These are phyloP conservation scores for Casuarina equisetifolia DNA, from an alignment of 306 rosid species.

Conservation along the genomic window DNA sequence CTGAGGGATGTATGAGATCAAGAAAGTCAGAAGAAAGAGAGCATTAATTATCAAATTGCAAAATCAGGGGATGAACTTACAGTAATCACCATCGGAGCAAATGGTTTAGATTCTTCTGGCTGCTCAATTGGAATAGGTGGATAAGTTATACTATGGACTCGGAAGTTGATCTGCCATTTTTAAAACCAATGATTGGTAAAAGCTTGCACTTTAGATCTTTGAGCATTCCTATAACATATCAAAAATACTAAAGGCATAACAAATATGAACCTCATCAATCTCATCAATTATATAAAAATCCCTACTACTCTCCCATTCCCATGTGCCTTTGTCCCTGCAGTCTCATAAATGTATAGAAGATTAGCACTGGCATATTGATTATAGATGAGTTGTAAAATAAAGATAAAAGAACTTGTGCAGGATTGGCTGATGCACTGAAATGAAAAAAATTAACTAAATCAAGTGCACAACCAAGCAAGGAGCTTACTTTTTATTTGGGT, in stretches of 20 bases:
- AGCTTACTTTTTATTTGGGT: constrained; percentile 47
- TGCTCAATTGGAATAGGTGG: constrained; percentile 70
- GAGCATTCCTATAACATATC: constrained; percentile 14
- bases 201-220: constrained; percentile 4
- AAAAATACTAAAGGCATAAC: constrained; percentile 4
- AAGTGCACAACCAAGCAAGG: constrained; percentile 6
- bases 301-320: constrained; percentile 59
- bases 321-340: constrained; percentile 52
- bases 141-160: constrained; percentile 55
- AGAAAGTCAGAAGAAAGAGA: background rate
- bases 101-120: constrained; percentile 67
- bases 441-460: constrained; percentile 1
- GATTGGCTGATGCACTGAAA: constrained; percentile 3
- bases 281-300: constrained; percentile 39
- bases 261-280: constrained; percentile 52
- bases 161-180: constrained; percentile 55
- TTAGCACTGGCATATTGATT: constrained; percentile 9
- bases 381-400: background rate
- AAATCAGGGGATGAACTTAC: constrained; percentile 43
- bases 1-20: background rate
- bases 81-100: constrained; percentile 70
- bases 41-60: background rate
- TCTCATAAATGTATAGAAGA: constrained; percentile 2
- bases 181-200: constrained; percentile 25
- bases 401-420: constrained; percentile 6